Base-by-base conservation (phyloP, 441 rosid species). In the Eruca vesicaria region DNA sequence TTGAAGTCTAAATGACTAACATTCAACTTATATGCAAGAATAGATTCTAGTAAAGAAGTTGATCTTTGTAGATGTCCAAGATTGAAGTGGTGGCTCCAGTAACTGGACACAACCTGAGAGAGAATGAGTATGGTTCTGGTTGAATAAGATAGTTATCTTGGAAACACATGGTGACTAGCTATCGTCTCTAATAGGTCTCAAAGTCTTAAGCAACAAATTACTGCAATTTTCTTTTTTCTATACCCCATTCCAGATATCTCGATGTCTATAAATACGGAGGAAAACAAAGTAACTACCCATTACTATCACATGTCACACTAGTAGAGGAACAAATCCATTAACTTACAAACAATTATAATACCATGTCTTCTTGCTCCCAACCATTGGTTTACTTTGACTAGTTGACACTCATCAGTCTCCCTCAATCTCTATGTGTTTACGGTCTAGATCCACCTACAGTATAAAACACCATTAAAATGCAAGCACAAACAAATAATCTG, bases 391-490 rank as follows among this genome's bases (percentile, higher is more conserved):
- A 35, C 41, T 35, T 35, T 35, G 12, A 35, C 41, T 11, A 11
- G 41, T 35, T 35, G 41, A 35, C 4, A 1, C 26, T 23, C 26
- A 23, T 23, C 26, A 23, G n/a, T 23, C 26, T 23, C 26, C 98
- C 6, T 88, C 99, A 16, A 91, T 3, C 2, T 97, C 99, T 97
- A 93, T 96, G 84, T 95, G 99, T 82, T 87, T 91, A 83, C 93
- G 97, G 84, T 93, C 99, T 16, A 96, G 94, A 84, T 96, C 98
- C 63, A 96, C 97, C 98, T 96, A 78, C 66, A 57, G 20, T 78
- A 68, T 9, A 28, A 53, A 32, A 5, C 62, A 69, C 32, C 70
- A 50, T 7, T 48, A 7, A 48, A 50, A 50, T 19, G 20, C 10
- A 38, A 56, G 10, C 45, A 18, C 28, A 65, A 50, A 12, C 23